A percentile compares a stretch with the other conserved stretches of the same genome.
These are phyloP conservation scores for Termitomyces sp. DNA, from an alignment of 768 basidiomycete species.

Conservation along the genomic window DNA sequence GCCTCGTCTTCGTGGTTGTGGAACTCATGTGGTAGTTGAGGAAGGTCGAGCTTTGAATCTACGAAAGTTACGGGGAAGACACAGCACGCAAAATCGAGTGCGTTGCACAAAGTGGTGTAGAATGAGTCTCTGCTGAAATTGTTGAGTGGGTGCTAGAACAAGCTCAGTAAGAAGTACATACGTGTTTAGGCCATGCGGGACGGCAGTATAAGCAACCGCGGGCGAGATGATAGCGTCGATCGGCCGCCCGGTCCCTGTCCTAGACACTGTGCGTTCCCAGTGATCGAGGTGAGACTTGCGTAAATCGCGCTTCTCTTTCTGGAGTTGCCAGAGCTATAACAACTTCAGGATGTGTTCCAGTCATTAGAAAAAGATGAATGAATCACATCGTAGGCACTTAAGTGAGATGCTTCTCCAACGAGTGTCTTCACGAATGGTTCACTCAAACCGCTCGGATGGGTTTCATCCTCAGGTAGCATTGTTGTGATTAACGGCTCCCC, in stretches of 20 bases:
- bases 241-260: conserved; percentile 64
- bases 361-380: not conserved
- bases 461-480: conserved; percentile 41
- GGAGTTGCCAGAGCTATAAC: conserved; percentile 63
- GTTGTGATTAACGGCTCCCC: conserved; percentile 59
- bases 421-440: conserved; percentile 44
- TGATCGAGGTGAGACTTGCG: conserved; percentile 61
- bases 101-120: conserved; percentile 67
- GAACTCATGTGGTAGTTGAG: conserved; percentile 48
- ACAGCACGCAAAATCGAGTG: conserved; percentile 58
- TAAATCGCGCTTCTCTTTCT: conserved; percentile 47
- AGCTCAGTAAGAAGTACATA: conserved; percentile 21
- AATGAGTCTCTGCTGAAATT: conserved; percentile 42
- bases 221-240: conserved; percentile 75
- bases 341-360: conserved; percentile 14
- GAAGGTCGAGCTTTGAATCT: conserved; percentile 50
- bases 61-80: conserved; percentile 67
- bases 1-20: conserved; percentile 50
- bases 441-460: conserved; percentile 28
- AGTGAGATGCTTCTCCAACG: conserved; percentile 41
- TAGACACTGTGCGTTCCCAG: conserved; percentile 51
- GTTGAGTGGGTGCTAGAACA: not conserved
- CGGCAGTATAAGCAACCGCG: conserved; percentile 55
- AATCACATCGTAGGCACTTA: conserved; percentile 42
- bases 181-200: conserved; percentile 62